Evolutionary conservation across 2,329 filamentous ascomycete genomes (phyloP).

Genomic region (Leptosphaerulina australis): DNA sequence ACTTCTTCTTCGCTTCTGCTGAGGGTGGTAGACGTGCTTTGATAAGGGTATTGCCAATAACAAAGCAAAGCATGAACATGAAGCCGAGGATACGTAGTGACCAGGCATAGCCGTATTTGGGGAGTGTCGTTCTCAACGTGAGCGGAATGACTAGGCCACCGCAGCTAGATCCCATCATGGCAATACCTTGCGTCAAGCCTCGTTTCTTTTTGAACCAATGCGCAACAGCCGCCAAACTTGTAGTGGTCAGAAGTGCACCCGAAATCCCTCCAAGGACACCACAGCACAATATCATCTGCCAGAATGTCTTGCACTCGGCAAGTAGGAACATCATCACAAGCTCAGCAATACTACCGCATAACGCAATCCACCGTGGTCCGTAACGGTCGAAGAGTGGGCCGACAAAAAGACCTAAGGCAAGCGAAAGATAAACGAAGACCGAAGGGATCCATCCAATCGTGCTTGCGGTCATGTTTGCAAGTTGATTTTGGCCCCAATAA

Average conservation of each 20-base stretch:
- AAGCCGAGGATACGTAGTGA: slow-evolving; percentile 50
- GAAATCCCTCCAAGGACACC: slow-evolving; percentile 50
- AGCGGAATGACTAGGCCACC: slow-evolving; percentile 48
- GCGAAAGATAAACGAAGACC: slow-evolving; percentile 81
- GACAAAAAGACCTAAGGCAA: slow-evolving; percentile 82
- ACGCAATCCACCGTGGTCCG: slow-evolving; percentile 44
- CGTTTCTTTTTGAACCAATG: slow-evolving; percentile 50
- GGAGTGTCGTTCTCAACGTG: slow-evolving; percentile 41
- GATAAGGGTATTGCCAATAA: slow-evolving; percentile 43
- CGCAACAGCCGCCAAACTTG: slow-evolving; percentile 43
- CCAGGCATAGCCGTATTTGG: slow-evolving; percentile 47
- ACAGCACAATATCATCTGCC: slow-evolving; percentile 52
- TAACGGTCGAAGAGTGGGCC: slow-evolving; percentile 71
- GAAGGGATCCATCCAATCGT: slow-evolving; percentile 88
- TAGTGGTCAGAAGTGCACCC: slow-evolving; percentile 49
- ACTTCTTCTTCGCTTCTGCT: slow-evolving; percentile 38
- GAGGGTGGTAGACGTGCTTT: slow-evolving; percentile 44
- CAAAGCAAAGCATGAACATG: slow-evolving; percentile 40
- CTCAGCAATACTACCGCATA: slow-evolving; percentile 37
- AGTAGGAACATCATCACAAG: slow-evolving; percentile 42
- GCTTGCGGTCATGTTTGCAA: slow-evolving; percentile 65
- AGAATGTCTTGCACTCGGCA: slow-evolving; percentile 47
- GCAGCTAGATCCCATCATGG: slow-evolving; percentile 46
- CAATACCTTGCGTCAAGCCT: slow-evolving; percentile 49
- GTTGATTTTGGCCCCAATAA: slow-evolving; percentile 75